Evolutionary conservation across 495 filamentous ascomycete genomes (phyloP).

Genomic region (Monascus purpureus): DNA sequence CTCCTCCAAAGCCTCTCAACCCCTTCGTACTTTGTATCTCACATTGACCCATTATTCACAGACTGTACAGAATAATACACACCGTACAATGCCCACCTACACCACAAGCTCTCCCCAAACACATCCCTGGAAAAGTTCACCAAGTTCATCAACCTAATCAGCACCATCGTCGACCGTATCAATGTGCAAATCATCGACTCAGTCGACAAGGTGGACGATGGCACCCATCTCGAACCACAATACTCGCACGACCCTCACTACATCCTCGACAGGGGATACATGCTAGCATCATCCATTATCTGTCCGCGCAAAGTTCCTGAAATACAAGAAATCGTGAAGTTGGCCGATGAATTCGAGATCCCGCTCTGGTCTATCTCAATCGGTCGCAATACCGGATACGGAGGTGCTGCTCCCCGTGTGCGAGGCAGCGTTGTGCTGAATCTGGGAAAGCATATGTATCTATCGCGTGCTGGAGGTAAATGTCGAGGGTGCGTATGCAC

Average conservation of each 20-base stretch:
- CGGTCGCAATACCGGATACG: slow-evolving; percentile 35
- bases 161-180: not conserved
- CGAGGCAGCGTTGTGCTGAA: slow-evolving; percentile 39
- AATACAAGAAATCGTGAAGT: slow-evolving; percentile 31
- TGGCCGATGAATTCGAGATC: slow-evolving; percentile 33
- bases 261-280: slow-evolving; percentile 35
- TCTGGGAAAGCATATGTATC: slow-evolving; percentile 41
- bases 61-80: no score
- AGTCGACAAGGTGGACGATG: slow-evolving; percentile 3
- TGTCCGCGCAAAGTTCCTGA: slow-evolving; percentile 29
- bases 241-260: slow-evolving; percentile 42
- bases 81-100: no score
- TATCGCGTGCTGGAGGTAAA: slow-evolving; percentile 40
- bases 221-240: slow-evolving; percentile 9
- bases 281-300: slow-evolving; percentile 36
- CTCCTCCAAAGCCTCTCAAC: no score
- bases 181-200: not conserved
- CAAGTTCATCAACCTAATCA: not conserved
- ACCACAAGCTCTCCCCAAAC: not conserved
- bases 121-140: not conserved
- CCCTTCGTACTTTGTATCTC: no score
- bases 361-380: slow-evolving; percentile 42
- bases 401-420: slow-evolving; percentile 41
- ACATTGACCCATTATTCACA: no score
- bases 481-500: slow-evolving; percentile 32